A percentile compares a stretch with the other conserved stretches of the same genome.
These are phyloP conservation scores for Leccinum subspadiceum DNA, from an alignment of 1,284 basidiomycete genomes.

Conservation along the genomic window DNA sequence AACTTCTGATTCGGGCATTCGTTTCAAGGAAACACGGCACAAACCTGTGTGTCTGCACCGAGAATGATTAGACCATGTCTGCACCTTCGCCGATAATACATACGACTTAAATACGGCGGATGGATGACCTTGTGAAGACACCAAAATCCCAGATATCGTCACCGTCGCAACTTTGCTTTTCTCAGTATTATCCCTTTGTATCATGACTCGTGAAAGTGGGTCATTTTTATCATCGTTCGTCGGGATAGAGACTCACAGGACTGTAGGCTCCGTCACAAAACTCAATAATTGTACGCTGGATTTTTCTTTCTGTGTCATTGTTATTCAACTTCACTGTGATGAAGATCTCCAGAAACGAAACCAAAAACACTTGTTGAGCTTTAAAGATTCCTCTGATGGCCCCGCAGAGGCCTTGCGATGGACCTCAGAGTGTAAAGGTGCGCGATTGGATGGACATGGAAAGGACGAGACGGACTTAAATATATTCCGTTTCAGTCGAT, in stretches of 20 bases:
- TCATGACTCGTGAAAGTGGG: conserved; percentile 27
- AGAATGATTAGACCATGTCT: not conserved
- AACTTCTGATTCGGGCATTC: conserved; percentile 2
- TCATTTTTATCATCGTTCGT: not conserved
- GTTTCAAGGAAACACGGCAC: conserved; percentile 4
- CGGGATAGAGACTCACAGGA: conserved; percentile 11
- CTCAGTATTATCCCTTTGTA: not conserved
- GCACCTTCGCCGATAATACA: conserved; percentile 11
- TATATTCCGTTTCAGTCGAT: conserved; percentile 38
- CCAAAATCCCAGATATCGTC: not conserved
- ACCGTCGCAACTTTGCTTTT: not conserved
- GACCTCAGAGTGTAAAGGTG: conserved; percentile 57
- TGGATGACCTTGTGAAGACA: not conserved
- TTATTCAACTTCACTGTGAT: conserved; percentile 2
- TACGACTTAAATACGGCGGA: conserved; percentile 26
- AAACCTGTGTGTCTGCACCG: conserved; percentile 6
- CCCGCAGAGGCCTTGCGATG: conserved; percentile 43
- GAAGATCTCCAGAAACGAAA: conserved; percentile 44
- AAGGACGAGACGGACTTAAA: not conserved
- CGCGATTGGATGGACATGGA: conserved; percentile 13
- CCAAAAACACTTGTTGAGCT: conserved; percentile 37
- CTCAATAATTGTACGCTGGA: conserved; percentile 51
- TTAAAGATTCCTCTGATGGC: conserved; percentile 39
- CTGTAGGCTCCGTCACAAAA: conserved; percentile 40
- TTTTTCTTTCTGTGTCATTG: not conserved